Evolutionary conservation across 176 grass and related monocot species (phyloP), one percentile per base, ranked within the genome.

Genomic region (Phyllostachys edulis): DNA sequence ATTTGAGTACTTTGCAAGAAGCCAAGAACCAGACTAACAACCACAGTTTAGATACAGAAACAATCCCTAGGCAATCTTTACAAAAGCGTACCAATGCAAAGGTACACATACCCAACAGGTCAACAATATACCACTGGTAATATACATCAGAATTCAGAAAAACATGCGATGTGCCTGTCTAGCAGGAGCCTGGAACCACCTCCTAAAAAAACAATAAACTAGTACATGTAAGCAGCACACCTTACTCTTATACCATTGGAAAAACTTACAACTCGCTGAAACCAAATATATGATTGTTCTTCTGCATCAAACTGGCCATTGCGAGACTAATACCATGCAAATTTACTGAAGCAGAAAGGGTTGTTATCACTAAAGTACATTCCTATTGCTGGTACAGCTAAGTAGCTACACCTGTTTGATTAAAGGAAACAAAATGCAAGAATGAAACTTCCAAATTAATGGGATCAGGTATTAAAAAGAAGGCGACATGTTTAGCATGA

Each of bases 191-290:
- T 38, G 26, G 32, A 72, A 29, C 4, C 45, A 50, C 57, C 26
- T 36, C 63, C 39, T 29, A 46, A 62, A 75, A 57, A 84, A 63
- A 11, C 50, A 40, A 82, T 24, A 63, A 70, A 69, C 5, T 16
- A 64, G 62, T 32, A 64, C 5, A 34, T 55, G 21, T 39, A 55
- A 38, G 36, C 79, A 26, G 37, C 73, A 63, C 45, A 62, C n/a
- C 44, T 57, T 84, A 75, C 26, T 21, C 42, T 27, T 74, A 36
- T 61, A 84, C 36, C 60, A 47, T 57, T 75, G 46, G 27, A 24
- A 84, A n/a, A 84, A 23, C 52, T 47, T 49, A 32, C 47, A 41
- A 62, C 14, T 72, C 21, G 5, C 81, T 66, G 4, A 9, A 60
- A 60, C 56, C 56, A 60, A 60, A 60, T 24, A 51, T 15, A 67